Base-by-base conservation (phyloP, 768 basidiomycete genomes). In the Leccinellum luteum region DNA sequence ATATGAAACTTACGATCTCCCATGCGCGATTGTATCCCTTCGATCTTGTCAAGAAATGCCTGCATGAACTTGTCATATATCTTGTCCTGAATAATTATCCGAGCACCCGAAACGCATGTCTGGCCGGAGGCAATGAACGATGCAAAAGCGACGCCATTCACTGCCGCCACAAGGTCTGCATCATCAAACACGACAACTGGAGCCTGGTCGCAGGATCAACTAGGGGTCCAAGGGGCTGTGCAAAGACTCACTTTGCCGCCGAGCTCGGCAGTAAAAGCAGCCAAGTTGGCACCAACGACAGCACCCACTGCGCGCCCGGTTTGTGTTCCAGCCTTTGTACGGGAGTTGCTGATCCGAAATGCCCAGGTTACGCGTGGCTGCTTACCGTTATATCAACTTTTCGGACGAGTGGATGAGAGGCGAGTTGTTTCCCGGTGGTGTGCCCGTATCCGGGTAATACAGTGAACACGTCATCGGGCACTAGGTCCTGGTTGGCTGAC, bases 31-130 rank as follows among this genome's bases (percentile, higher is more conserved):
- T 77, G 80, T 62, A 93, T 88, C 58, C 76, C 78, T 56, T 78
- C 71, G 1, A 83, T 78, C 66, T 93, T 93, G 53, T 78, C 71
- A 12, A 90, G 64, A 69, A 92, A 85, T 17, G 66, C 67, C 7
- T 69, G 64, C 76, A 92, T 78, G 71, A 94, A 93, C 3, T 72
- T 70, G 47, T 89, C 81, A 60, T 90, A 92, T 48, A 93, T 78
- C 9, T 72, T 68, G 44, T 84, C 81, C 56, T 93, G 90, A 7
- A 94, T 73, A 5, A 93, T 76, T 19, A 94, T 76, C n/a, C 92
- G 82, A 13, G 90, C 86, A n/a, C 90, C 92, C 2, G 92, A 93
- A n/a, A 94, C 87, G 58, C 92, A 93, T 9, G 92, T 93, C 74
- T 94, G 92, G 3, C 92, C 92, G 23, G 90, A 91, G 1, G 92